These are phyloP conservation scores for Salix koriyanagi DNA, from an alignment of 345 rosid species.

Conservation along the genomic window DNA sequence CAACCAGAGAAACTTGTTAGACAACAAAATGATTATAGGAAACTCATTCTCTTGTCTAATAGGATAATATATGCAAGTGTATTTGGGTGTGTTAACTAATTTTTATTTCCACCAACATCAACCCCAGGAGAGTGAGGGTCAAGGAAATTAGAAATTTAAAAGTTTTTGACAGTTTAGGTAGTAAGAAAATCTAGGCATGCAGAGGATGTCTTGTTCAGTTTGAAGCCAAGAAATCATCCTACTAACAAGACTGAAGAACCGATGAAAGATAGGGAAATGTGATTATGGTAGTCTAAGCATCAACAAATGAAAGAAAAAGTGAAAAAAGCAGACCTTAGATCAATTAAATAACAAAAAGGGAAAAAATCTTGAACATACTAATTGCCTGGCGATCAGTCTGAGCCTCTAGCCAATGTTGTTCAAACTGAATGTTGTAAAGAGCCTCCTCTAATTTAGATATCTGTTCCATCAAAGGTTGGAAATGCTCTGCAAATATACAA, in stretches of 20 bases:
- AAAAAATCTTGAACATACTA: conserved; percentile 27
- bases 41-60: neutral
- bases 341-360: too few species aligned
- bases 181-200: neutral
- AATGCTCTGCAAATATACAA: conserved; percentile 49
- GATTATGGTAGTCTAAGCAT: neutral
- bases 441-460: conserved; percentile 63
- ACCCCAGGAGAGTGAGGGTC: too few species aligned
- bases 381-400: conserved; percentile 78
- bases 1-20: conserved; percentile 5
- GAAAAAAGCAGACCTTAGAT: too few species aligned
- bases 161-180: neutral
- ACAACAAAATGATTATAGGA: neutral
- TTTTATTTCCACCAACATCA: too few species aligned
- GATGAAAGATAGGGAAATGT: too few species aligned
- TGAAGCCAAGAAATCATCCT: neutral
- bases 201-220: neutral
- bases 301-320: neutral
- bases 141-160: neutral
- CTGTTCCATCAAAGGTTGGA: conserved; percentile 59
- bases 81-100: too few species aligned
- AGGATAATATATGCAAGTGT: neutral
- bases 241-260: neutral
- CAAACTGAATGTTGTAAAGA: conserved; percentile 64
- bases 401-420: conserved; percentile 76